Conservation (phyloP, 1,284 basidiomycete species). For the Gomphus sp. region DNA sequence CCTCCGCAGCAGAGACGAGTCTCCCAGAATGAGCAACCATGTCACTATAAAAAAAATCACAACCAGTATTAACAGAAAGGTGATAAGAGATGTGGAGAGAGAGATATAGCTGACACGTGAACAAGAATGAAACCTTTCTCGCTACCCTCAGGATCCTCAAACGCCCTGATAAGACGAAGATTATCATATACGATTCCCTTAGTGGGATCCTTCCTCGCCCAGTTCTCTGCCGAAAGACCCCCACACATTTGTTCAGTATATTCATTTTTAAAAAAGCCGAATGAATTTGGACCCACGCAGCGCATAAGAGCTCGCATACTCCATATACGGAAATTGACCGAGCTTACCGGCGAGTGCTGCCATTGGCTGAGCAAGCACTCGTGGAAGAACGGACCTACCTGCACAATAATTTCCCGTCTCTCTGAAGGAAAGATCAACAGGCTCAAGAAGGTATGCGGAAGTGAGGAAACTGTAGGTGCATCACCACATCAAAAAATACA, state of each 20-base stretch:
- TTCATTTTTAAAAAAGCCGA: neutral
- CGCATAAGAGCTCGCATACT: conserved; percentile 22
- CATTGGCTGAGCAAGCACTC: conserved; percentile 7
- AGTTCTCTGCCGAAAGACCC: conserved; percentile 13
- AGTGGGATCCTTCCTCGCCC: conserved; percentile 16
- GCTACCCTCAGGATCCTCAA: conserved; percentile 15
- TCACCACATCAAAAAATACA: neutral
- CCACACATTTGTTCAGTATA: neutral
- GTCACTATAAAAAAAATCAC: conserved; percentile 17
- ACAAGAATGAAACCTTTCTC: conserved; percentile 13
- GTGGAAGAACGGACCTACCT: conserved; percentile 5
- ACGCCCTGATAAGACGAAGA: conserved; percentile 21
- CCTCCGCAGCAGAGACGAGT: conserved; percentile 11
- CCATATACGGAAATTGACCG: conserved; percentile 20
- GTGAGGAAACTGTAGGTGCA: conserved; percentile 16
- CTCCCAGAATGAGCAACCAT: conserved; percentile 21
- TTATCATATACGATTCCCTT: conserved; percentile 19
- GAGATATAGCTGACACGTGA: conserved; percentile 13
- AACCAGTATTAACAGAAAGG: neutral
- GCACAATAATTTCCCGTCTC: conserved; percentile 13
- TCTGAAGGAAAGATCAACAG: conserved; percentile 17
- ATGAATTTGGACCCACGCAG: conserved; percentile 10
- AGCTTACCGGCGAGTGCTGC: conserved; percentile 6
- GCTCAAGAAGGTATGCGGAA: conserved; percentile 21
- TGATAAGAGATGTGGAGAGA: neutral